Evolutionary conservation across 2,329 filamentous ascomycete species (phyloP).

Genomic region (Fusarium nurragi): DNA sequence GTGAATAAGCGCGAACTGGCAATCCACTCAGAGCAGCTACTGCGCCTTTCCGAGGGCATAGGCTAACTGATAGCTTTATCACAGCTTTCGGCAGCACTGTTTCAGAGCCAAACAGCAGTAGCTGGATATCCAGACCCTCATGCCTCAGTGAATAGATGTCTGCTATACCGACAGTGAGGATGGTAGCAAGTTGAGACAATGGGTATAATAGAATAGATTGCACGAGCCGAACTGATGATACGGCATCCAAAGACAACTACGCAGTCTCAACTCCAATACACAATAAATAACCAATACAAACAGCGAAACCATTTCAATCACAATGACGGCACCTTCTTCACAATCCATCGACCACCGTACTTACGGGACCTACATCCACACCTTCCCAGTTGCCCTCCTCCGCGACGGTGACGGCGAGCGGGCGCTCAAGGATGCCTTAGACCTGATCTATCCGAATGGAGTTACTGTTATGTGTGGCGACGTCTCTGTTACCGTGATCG

Average conservation of each 20-base stretch:
- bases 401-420: not conserved
- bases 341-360: not conserved
- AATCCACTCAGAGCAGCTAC: too few relatives aligned
- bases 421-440: not conserved
- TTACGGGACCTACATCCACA: not conserved
- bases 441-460: not conserved
- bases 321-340: not conserved
- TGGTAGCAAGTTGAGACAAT: too few relatives aligned
- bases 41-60: too few relatives aligned
- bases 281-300: not conserved
- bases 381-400: not conserved
- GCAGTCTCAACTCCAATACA: not conserved
- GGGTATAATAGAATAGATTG: not conserved
- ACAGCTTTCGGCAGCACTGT: too few relatives aligned
- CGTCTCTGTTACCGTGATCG: not conserved
- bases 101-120: too few relatives aligned
- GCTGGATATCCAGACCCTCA: too few relatives aligned
- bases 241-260: not conserved
- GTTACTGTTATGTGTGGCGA: not conserved
- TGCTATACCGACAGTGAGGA: too few relatives aligned
- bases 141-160: too few relatives aligned
- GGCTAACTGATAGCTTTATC: too few relatives aligned
- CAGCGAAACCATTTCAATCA: not conserved
- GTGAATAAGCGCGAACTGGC: too few relatives aligned
- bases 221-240: not conserved